Percentiles rank a stretch among this genome's conserved stretches.
These are phyloP conservation scores for Filosporella fistucella DNA, from an alignment of 495 filamentous ascomycete genomes.

Conservation along the genomic window DNA sequence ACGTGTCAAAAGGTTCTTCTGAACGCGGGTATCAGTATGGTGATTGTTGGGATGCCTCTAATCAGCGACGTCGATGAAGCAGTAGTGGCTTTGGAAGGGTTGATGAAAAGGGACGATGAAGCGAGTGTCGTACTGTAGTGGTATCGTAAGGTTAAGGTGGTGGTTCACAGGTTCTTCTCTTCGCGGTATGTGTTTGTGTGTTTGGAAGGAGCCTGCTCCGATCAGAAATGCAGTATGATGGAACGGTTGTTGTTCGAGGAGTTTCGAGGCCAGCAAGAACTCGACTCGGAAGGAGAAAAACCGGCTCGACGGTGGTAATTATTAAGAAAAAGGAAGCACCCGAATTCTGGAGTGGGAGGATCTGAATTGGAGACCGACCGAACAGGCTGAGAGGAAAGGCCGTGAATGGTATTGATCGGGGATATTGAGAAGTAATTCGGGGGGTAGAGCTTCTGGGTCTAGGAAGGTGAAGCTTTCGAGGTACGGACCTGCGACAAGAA, in stretches of 20 bases:
- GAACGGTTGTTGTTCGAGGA: slow-evolving; percentile 26
- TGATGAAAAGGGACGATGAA: slow-evolving; percentile 18
- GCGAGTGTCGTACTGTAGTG: slow-evolving; percentile 23
- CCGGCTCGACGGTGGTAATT: slow-evolving; percentile 20
- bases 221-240: slow-evolving; percentile 22
- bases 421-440: neutral
- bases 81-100: slow-evolving; percentile 15
- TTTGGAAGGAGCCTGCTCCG: slow-evolving; percentile 24
- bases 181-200: slow-evolving; percentile 1
- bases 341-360: no score
- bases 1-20: slow-evolving; percentile 3
- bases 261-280: slow-evolving; percentile 29
- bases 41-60: slow-evolving; percentile 13
- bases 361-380: neutral
- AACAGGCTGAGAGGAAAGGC: slow-evolving; percentile 9
- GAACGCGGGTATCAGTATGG: neutral
- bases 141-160: slow-evolving; percentile 9
- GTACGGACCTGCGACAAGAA: slow-evolving; percentile 26
- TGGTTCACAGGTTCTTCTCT: neutral
- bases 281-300: slow-evolving; percentile 24
- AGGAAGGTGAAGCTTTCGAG: slow-evolving; percentile 22
- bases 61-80: slow-evolving; percentile 23
- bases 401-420: neutral
- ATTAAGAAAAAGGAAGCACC: slow-evolving; percentile 21
- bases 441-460: slow-evolving; percentile 6